A percentile compares a stretch with the other conserved stretches of the same genome.
phyloP scores from a whole-genome alignment of 2,329 filamentous ascomycete species.

The Sphaerulina musiva region DNA sequence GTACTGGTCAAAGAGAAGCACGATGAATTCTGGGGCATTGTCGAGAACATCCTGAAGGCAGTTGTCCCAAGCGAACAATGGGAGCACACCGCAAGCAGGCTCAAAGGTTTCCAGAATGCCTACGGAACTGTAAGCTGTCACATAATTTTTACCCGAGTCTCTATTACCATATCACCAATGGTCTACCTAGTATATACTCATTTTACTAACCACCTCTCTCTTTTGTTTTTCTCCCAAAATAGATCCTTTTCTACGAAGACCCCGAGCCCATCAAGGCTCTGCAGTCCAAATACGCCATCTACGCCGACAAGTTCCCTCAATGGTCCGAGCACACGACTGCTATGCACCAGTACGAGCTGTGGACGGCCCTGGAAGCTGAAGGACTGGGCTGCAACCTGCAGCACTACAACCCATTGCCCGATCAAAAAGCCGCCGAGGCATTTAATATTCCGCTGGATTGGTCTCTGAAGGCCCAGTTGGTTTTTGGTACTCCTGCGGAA shows the following conservation, averaged over 20 bases:
- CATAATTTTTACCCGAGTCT: background rate
- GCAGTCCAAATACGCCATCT: constrained; percentile 63
- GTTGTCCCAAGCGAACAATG: constrained; percentile 62
- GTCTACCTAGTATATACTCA: no score
- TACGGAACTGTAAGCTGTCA: constrained; percentile 63
- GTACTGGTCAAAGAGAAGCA: constrained; percentile 77
- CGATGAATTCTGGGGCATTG: constrained; percentile 78
- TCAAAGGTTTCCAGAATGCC: constrained; percentile 59
- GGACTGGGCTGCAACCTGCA: constrained; percentile 84
- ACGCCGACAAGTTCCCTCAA: constrained; percentile 69
- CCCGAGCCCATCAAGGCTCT: constrained; percentile 58
- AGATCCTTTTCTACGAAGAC: constrained; percentile 84
- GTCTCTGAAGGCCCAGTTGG: constrained; percentile 75
- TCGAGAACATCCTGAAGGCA: constrained; percentile 56
- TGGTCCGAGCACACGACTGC: constrained; percentile 72
- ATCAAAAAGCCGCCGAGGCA: constrained; percentile 59
- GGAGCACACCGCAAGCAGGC: constrained; percentile 45
- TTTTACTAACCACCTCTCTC: background rate
- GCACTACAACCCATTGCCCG: constrained; percentile 86
- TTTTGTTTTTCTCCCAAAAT: background rate
- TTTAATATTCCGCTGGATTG: constrained; percentile 68
- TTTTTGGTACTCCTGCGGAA: constrained; percentile 51
- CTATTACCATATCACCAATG: background rate
- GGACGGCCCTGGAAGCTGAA: constrained; percentile 76
- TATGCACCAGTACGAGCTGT: constrained; percentile 76